Conservation (phyloP, 2,329 filamentous ascomycete genomes). For the Fusarium sacchari region DNA sequence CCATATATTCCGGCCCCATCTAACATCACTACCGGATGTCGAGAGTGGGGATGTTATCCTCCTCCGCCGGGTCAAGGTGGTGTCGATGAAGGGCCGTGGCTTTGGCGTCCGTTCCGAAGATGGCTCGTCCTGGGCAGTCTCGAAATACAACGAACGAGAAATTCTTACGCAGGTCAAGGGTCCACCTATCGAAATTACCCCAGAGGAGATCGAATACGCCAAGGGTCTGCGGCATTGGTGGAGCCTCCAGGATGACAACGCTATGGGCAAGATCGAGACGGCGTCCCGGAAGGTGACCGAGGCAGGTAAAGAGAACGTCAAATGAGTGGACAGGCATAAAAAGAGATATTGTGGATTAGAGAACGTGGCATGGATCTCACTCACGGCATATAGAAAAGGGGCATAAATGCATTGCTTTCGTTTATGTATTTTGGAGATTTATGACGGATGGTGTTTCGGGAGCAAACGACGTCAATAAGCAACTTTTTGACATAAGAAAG, state of each 20-base stretch:
- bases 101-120: conserved; percentile 67
- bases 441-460: conserved; percentile 10
- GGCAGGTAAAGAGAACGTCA: conserved; percentile 42
- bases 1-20: conserved; percentile 68
- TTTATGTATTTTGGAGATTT: conserved; percentile 10
- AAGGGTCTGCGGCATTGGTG: conserved; percentile 61
- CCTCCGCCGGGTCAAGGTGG: conserved; percentile 65
- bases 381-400: conserved; percentile 6
- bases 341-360: conserved; percentile 3
- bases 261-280: conserved; percentile 59
- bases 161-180: conserved; percentile 65
- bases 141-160: conserved; percentile 56
- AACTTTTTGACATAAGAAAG: not conserved
- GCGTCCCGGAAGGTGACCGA: conserved; percentile 53
- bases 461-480: not conserved
- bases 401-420: conserved; percentile 6
- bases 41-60: conserved; percentile 67
- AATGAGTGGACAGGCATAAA: conserved; percentile 28
- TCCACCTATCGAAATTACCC: conserved; percentile 66
- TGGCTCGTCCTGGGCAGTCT: conserved; percentile 70
- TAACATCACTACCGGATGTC: conserved; percentile 64
- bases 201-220: conserved; percentile 61
- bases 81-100: conserved; percentile 63
- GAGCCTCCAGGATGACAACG: conserved; percentile 57
- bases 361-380: conserved; percentile 14